Base-by-base conservation (phyloP, 768 basidiomycete species). In the Multifurca ochricompacta region DNA sequence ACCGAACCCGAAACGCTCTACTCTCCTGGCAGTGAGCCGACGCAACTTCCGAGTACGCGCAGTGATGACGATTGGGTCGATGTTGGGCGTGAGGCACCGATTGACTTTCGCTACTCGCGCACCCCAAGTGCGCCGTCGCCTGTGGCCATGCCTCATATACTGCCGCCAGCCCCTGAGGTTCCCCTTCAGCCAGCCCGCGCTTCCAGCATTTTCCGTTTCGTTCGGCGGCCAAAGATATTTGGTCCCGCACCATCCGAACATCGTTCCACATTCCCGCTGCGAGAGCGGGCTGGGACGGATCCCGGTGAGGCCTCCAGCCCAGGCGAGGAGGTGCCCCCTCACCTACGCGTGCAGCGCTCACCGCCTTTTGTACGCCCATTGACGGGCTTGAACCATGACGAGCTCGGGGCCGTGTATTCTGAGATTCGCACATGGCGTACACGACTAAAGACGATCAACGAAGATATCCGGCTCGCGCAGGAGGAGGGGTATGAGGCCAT, bases 341-440 rank as follows among this genome's bases (percentile, higher is more conserved):
- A 87, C 65, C 68, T 87, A 48, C 83, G 85, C 28, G 65, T 87
- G 16, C 85, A 87, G 63, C 77, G 78, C 13, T 70, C 74, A 9
- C 81, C 81, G 53, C 86, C 87, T 13, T 86, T 85, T 62, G 83
- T 88, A 13, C 77, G 85, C 5, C 87, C 87, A n/a, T 69, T 81
- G 35, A 84, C 86, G 9, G 85, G 84, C 6, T 66, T 87, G 30
- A 75, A 83, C 61, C 86, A 81, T 48, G 78, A 80, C 28, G 74
- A 80, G 50, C 78, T 89, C 9, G 81, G 81, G 7, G 65, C 70
- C 6, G 80, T 87, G 18, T 91, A 90, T 63, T 64, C 73, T 16
- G 80, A 83, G 50, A 90, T 90, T 63, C 81, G 79, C 28, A 71
- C 75, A 51, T 86, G 84, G 80, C 76, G 88, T 34, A 77, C 82